Evolutionary conservation across 1,284 basidiomycete genomes (phyloP), one percentile per base, ranked within the genome.

Genomic region (Ceratobasidium sp.): DNA sequence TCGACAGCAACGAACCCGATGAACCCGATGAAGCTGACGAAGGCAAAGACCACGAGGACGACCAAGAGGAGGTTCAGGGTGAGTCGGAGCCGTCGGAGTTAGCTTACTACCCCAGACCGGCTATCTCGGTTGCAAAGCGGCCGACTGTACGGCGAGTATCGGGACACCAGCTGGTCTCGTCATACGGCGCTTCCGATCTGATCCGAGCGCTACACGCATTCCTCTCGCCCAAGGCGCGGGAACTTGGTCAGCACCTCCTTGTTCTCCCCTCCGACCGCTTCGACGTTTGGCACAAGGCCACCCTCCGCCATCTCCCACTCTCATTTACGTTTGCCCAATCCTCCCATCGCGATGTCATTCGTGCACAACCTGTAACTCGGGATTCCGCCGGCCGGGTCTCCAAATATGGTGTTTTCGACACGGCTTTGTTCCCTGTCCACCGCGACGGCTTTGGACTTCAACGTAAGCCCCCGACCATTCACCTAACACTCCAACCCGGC

Each of bases 201-300:
- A 10, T 49, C 46, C 46, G 46, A 7, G 46, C 46, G 12, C 18
- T 49, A 3, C 46, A 49, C 12, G 7, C 2, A 2, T 49, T 49
- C 18, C 10, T 49, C 9, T 10, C 46, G 46, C 10, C 46, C 7
- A 49, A 18, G 46, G 46, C 46, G 9, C 1, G 1, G 12, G 12
- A 10, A 10, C 46, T 49, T 18, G 46, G 18, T 1, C 2, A 10
- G 9, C 2, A 2, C 10, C 26, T 20, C 60, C 46, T 64, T 20
- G 15, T 75, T 1, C 40, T 75, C 46, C 72, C 72, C 28, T 75
- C 72, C 51, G 12, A 64, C 60, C 60, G 4, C 60, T 75, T 75
- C 28, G 18, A 40, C 23, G 26, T 75, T 46, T 75, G 72, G 72
- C 72, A 75, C 28, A 63, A 64, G 20, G 72, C 60, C 33, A 40